A percentile compares a stretch with the other conserved stretches of the same genome.
These are phyloP conservation scores for Xylaria nigripes DNA, from an alignment of 495 filamentous ascomycete genomes.

Conservation along the genomic window DNA sequence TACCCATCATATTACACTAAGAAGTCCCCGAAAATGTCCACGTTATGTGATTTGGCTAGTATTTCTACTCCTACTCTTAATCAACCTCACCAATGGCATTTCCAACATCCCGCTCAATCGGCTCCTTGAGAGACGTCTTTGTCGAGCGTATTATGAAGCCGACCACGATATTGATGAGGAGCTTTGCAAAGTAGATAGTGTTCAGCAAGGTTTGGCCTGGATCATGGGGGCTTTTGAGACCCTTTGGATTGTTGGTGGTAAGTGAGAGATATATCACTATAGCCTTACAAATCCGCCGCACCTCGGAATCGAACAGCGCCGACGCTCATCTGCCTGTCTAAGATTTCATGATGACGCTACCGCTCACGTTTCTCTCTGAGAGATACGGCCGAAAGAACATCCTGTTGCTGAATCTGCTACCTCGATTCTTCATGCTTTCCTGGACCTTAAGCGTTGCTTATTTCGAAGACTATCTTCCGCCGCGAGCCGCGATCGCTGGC, in stretches of 20 bases:
- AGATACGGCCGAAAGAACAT: conserved; percentile 29
- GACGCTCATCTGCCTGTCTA: conserved; percentile 6
- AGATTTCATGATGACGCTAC: conserved; percentile 42
- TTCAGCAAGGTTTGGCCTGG: conserved; percentile 39
- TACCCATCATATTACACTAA: neutral
- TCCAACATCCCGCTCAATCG: conserved; percentile 41
- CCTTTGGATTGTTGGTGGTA: conserved; percentile 38
- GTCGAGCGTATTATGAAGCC: conserved; percentile 35
- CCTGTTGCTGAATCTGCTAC: conserved; percentile 34
- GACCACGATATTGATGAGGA: conserved; percentile 35
- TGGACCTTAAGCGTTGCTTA: conserved; percentile 35
- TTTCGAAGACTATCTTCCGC: conserved; percentile 31
- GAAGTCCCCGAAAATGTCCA: neutral
- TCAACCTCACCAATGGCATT: conserved; percentile 37
- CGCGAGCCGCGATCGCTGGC: conserved; percentile 28
- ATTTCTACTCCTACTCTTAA: conserved; percentile 32
- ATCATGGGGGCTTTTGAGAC: conserved; percentile 37
- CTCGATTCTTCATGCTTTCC: conserved; percentile 31
- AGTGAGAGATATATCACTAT: conserved; percentile 14
- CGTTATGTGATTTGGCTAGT: conserved; percentile 23
- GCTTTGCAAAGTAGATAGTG: conserved; percentile 38
- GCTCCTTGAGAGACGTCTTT: conserved; percentile 40
- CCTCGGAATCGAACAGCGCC: neutral
- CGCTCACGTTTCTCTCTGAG: conserved; percentile 33
- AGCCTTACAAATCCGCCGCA: neutral